phyloP scores from a whole-genome alignment of 352 stramenopile genomes.

The Phytopythium oedochilum region DNA sequence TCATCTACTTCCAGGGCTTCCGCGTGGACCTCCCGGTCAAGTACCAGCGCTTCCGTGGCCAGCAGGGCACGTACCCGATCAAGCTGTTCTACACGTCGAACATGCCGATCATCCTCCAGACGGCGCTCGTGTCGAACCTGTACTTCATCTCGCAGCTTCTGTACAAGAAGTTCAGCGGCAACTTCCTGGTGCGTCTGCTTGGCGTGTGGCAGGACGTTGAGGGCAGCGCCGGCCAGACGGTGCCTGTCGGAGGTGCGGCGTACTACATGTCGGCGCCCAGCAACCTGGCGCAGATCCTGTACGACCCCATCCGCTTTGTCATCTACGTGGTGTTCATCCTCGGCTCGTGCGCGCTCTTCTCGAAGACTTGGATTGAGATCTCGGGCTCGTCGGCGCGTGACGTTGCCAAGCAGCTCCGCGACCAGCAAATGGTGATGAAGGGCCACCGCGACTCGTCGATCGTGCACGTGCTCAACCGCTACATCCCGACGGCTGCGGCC shows the following conservation, averaged over 20 bases:
- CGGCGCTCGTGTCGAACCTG: conserved; percentile 97
- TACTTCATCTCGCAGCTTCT: conserved; percentile 99
- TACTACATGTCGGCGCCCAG: conserved; percentile 98
- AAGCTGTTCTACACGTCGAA: conserved; percentile 99
- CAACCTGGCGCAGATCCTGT: conserved; percentile 95
- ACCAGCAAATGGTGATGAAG: conserved; percentile 99
- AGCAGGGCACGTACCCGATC: conserved; percentile 99
- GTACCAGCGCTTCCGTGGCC: conserved; percentile 98
- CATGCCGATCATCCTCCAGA: conserved; percentile 99
- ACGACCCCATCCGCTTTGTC: conserved; percentile 97
- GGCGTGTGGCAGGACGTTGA: conserved; percentile 98
- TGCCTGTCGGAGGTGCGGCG: conserved; percentile 94
- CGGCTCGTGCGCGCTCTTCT: conserved; percentile 98
- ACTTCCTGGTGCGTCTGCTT: conserved; percentile 97
- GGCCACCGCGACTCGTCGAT: conserved; percentile 97
- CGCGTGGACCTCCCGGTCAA: conserved; percentile 91
- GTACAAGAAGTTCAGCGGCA: conserved; percentile 98
- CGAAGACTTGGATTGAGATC: conserved; percentile 99
- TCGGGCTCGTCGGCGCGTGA: conserved; percentile 96
- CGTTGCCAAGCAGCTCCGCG: conserved; percentile 98
- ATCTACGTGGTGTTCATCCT: conserved; percentile 99
- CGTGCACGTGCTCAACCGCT: conserved; percentile 98
- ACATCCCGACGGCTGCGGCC: conserved; percentile 98
- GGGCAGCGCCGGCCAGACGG: conserved; percentile 90
- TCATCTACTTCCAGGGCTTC: conserved; percentile 99